Evolutionary conservation across 2,329 filamentous ascomycete genomes (phyloP).

Genomic region (Ascomycota sp.): DNA sequence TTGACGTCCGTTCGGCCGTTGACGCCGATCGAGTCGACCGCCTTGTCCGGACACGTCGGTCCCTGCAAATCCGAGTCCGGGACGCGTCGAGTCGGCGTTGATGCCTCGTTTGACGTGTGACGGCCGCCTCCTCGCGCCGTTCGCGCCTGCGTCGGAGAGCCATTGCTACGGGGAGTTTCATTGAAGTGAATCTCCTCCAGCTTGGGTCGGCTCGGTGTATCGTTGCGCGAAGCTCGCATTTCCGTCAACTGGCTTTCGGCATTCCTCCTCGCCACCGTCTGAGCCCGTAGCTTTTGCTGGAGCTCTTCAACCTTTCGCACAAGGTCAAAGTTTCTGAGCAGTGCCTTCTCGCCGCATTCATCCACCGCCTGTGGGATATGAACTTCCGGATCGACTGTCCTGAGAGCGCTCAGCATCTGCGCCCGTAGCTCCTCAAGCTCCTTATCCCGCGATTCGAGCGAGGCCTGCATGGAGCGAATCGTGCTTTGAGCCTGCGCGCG

Average conservation of each 20-base stretch:
- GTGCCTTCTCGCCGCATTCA: constrained; percentile 38
- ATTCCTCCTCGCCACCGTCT: constrained; percentile 59
- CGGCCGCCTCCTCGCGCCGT: constrained; percentile 30
- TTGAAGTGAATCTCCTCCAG: constrained; percentile 79
- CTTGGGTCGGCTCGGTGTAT: constrained; percentile 50
- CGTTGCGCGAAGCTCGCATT: constrained; percentile 51
- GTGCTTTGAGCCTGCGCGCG: constrained; percentile 72
- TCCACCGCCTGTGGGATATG: constrained; percentile 42
- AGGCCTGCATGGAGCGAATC: constrained; percentile 57
- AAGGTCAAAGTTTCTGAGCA: constrained; percentile 60
- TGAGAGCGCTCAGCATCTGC: constrained; percentile 65
- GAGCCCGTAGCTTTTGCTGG: constrained; percentile 72
- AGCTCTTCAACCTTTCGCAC: constrained; percentile 71
- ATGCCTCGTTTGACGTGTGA: constrained; percentile 46
- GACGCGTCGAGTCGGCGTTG: constrained; percentile 58
- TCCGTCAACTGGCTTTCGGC: constrained; percentile 70
- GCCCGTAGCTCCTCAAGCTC: constrained; percentile 65
- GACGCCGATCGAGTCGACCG: constrained; percentile 59
- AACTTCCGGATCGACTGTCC: constrained; percentile 63
- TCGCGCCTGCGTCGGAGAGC: constrained; percentile 54
- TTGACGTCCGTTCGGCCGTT: constrained; percentile 84
- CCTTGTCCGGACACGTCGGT: constrained; percentile 68
- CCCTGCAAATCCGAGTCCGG: constrained; percentile 44
- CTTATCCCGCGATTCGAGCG: constrained; percentile 59
- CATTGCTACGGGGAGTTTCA: constrained; percentile 45